Conservation (phyloP, 2,329 filamentous ascomycete species). For the Peltaster fructicola region DNA sequence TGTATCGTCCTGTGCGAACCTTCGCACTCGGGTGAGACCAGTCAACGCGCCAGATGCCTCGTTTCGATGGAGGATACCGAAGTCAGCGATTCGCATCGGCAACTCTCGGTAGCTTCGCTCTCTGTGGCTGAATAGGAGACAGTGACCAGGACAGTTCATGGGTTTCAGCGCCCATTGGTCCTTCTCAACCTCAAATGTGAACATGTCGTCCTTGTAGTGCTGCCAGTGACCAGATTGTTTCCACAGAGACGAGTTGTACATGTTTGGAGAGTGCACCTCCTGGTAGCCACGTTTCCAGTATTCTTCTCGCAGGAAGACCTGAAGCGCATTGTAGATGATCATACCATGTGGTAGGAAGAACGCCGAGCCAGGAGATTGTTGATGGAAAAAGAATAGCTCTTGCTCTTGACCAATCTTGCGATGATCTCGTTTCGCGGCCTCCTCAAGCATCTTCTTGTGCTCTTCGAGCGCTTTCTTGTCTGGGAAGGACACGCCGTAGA, state of each 20-base stretch:
- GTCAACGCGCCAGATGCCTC: conserved; percentile 84
- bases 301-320: conserved; percentile 63
- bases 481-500: conserved; percentile 92
- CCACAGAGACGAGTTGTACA: conserved; percentile 89
- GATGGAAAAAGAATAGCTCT: conserved; percentile 94
- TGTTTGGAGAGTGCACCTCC: conserved; percentile 89
- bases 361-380: conserved; percentile 76
- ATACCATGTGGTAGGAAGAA: conserved; percentile 89
- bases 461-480: conserved; percentile 79
- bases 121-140: conserved; percentile 67
- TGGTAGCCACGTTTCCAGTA: conserved; percentile 90
- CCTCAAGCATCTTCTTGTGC: conserved; percentile 87
- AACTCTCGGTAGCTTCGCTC: conserved; percentile 79
- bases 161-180: conserved; percentile 75
- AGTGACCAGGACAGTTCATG: conserved; percentile 97
- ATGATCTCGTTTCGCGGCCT: conserved; percentile 95
- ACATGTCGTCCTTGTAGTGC: conserved; percentile 92
- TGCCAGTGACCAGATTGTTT: conserved; percentile 91
- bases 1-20: conserved; percentile 91
- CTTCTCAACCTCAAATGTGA: conserved; percentile 70
- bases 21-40: conserved; percentile 77
- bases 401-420: conserved; percentile 87
- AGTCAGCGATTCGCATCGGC: conserved; percentile 84
- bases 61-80: conserved; percentile 87
- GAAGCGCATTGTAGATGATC: conserved; percentile 80